phyloP scores from a whole-genome alignment of 108 stramenopile species.

The Chaetoceros muelleri region DNA sequence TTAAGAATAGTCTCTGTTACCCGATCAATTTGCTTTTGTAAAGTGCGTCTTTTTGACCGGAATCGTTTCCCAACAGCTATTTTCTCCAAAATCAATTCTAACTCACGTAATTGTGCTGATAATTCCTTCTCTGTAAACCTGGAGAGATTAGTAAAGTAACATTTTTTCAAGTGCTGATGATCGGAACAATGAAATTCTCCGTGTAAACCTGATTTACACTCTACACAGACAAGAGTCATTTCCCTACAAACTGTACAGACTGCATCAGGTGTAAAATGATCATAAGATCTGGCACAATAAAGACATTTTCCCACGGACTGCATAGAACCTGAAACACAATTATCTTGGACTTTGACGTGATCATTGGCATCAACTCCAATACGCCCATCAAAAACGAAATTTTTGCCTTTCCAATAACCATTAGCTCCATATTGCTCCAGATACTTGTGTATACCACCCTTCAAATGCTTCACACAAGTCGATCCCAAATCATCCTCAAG shows the following conservation, averaged over 20 bases:
- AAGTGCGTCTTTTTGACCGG: constrained; percentile 57
- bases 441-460: constrained; percentile 86
- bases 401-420: constrained; percentile 68
- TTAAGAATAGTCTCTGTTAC: constrained; percentile 17
- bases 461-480: constrained; percentile 50
- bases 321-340: neutral
- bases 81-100: constrained; percentile 20
- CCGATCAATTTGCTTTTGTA: constrained; percentile 54
- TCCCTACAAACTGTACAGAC: constrained; percentile 85
- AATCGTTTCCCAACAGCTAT: constrained; percentile 56
- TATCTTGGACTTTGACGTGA: neutral
- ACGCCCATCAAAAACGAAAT: constrained; percentile 76
- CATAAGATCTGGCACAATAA: constrained; percentile 50
- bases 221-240: constrained; percentile 47
- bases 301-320: constrained; percentile 51
- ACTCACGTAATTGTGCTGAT: constrained; percentile 25
- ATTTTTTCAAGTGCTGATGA: constrained; percentile 49
- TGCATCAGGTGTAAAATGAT: constrained; percentile 54
- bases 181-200: constrained; percentile 59
- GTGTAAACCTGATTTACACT: constrained; percentile 19
- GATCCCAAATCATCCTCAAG: too few relatives aligned
- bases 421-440: constrained; percentile 52
- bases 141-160: constrained; percentile 57
- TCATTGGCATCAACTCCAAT: constrained; percentile 3
- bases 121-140: constrained; percentile 34